A percentile compares a stretch with the other conserved stretches of the same genome.
phyloP scores from a whole-genome alignment of 331 rosid species.

The Spiraea crenata region DNA sequence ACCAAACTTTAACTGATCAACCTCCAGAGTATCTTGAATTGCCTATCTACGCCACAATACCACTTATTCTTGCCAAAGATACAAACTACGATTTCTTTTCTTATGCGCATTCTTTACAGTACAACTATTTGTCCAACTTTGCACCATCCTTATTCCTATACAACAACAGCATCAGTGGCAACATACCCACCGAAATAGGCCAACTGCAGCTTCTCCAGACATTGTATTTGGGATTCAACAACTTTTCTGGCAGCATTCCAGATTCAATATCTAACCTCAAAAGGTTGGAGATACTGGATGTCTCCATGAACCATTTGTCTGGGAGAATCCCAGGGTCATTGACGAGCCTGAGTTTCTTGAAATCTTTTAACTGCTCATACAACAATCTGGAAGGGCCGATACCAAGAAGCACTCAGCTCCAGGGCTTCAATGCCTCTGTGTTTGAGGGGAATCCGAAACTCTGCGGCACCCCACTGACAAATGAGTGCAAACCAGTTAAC shows the following conservation, averaged over 20 bases:
- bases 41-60: neutral
- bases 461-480: constrained; percentile 10
- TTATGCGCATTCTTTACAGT: neutral
- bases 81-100: neutral
- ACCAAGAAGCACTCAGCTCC: constrained; percentile 19
- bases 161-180: neutral
- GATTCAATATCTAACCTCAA: neutral
- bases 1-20: neutral
- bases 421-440: neutral
- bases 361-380: neutral
- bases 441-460: constrained; percentile 4
- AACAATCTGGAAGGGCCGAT: constrained; percentile 10
- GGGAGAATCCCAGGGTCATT: neutral
- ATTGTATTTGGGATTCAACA: neutral
- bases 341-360: neutral
- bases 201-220: neutral
- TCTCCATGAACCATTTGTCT: neutral
- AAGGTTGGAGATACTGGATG: neutral
- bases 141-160: neutral
- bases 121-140: neutral
- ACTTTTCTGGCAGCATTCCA: neutral
- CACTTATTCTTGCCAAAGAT: too few relatives aligned
- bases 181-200: neutral
- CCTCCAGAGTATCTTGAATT: neutral
- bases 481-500: neutral